Conservation (phyloP, 129 eudicot genomes). For the Helianthus annuus region DNA sequence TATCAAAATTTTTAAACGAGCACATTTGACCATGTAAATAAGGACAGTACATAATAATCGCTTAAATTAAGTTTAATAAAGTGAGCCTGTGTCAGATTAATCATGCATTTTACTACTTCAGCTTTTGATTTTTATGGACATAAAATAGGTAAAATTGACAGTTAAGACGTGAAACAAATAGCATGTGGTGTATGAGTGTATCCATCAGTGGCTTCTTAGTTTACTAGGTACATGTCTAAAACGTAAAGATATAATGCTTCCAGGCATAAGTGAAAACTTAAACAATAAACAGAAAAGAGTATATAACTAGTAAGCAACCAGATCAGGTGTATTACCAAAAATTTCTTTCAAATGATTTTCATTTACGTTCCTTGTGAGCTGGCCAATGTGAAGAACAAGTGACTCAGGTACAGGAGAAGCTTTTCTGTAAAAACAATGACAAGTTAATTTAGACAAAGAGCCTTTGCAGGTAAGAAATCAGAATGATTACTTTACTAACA, state of each 20-base stretch:
- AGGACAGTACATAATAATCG: not conserved
- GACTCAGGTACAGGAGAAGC: slow-evolving; percentile 75
- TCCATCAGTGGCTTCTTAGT: not conserved
- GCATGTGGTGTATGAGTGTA: not conserved
- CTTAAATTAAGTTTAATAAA: not conserved
- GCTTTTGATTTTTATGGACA: not conserved
- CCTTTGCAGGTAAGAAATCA: not conserved
- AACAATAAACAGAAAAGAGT: not conserved
- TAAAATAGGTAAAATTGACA: not conserved
- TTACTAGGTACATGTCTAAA: not conserved
- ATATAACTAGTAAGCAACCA: not conserved
- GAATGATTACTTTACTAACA: not conserved
- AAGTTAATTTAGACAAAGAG: too few species aligned
- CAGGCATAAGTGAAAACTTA: not conserved
- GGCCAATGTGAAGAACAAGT: slow-evolving; percentile 81
- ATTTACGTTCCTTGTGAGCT: slow-evolving; percentile 89
- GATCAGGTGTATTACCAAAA: slow-evolving; percentile 51
- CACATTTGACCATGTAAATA: not conserved
- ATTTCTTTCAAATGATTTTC: slow-evolving; percentile 92
- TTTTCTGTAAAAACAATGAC: slow-evolving; percentile 55
- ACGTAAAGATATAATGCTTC: not conserved
- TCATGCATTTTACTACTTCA: not conserved
- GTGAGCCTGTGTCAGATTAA: not conserved
- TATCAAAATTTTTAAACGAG: not conserved
- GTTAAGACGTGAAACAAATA: not conserved